Evolutionary conservation across 164 flowering plant species (phyloP).

Genomic region (Vitis labrusca): DNA sequence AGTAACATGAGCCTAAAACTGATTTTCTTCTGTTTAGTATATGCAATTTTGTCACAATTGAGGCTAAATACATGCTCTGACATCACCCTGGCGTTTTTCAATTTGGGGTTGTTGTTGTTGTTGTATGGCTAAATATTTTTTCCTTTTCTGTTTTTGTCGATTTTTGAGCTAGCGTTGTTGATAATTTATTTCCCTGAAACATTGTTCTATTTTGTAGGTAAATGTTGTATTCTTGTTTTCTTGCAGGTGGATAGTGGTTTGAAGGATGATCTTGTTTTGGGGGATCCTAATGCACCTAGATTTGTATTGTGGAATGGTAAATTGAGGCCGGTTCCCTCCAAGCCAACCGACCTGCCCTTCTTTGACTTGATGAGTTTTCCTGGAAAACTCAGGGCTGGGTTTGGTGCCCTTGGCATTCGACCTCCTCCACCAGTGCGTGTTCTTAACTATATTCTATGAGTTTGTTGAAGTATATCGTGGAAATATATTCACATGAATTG

Average conservation of each 20-base stretch:
- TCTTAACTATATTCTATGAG: slow-evolving; percentile 15
- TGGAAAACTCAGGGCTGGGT: slow-evolving; percentile 87
- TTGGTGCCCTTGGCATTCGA: slow-evolving; percentile 90
- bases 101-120: no score
- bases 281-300: slow-evolving; percentile 90
- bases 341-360: slow-evolving; percentile 74
- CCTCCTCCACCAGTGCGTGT: slow-evolving; percentile 93
- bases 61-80: no score
- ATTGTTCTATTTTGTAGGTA: not conserved
- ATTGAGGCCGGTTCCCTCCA: slow-evolving; percentile 87
- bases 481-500: not conserved
- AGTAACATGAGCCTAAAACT: no score
- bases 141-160: no score
- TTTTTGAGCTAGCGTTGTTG: no score
- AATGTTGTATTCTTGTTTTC: not conserved
- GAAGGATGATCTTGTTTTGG: slow-evolving; percentile 88
- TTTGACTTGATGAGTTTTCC: slow-evolving; percentile 87
- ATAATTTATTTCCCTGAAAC: not conserved
- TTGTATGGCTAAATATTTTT: no score
- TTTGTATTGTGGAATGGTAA: slow-evolving; percentile 88
- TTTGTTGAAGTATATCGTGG: not conserved
- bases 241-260: slow-evolving; percentile 87
- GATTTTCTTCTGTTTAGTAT: no score
- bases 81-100: no score
- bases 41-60: no score